Evolutionary conservation across 2,329 filamentous ascomycete species (phyloP).

Genomic region (Trichoderma harzianum): DNA sequence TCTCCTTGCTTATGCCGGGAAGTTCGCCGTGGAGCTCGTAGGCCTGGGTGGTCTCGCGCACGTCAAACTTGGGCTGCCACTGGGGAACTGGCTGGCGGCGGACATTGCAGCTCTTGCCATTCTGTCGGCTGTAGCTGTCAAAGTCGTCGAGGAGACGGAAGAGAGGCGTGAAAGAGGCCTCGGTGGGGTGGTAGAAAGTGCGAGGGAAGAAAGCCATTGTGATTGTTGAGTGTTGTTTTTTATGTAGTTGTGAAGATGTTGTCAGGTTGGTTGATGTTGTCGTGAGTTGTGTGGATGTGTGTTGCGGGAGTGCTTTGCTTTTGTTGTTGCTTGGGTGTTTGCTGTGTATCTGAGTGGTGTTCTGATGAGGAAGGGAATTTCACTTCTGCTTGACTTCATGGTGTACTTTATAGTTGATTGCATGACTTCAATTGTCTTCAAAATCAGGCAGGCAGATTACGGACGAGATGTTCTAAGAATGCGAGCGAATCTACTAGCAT

Average conservation of each 20-base stretch:
- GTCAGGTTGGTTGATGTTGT: background rate
- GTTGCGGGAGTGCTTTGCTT: background rate
- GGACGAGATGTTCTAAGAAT: constrained; percentile 26
- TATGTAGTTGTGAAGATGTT: background rate
- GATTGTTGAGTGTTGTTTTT: constrained; percentile 6
- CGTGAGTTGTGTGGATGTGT: background rate
- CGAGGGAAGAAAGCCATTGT: constrained; percentile 59
- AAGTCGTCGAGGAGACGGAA: constrained; percentile 65
- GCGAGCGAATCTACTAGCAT: constrained; percentile 9
- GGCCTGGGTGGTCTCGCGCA: constrained; percentile 63
- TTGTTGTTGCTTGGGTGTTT: constrained; percentile 22
- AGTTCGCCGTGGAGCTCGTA: constrained; percentile 82
- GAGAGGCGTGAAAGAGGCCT: constrained; percentile 55
- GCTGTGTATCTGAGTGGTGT: constrained; percentile 22
- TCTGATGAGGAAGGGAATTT: constrained; percentile 22
- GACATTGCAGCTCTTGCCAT: constrained; percentile 25
- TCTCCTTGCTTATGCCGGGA: constrained; percentile 69
- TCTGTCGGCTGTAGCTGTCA: constrained; percentile 51
- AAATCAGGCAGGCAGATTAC: constrained; percentile 21
- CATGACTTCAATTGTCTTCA: constrained; percentile 22
- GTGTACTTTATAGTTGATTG: constrained; percentile 32
- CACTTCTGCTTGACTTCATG: background rate
- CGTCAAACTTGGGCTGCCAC: constrained; percentile 76
- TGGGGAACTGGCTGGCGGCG: constrained; percentile 39
- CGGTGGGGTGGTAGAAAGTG: constrained; percentile 48